A percentile compares a stretch with the other conserved stretches of the same genome.
These are phyloP conservation scores for Trichoderma arundinaceum DNA, from an alignment of 2,329 filamentous ascomycete species.

Conservation along the genomic window DNA sequence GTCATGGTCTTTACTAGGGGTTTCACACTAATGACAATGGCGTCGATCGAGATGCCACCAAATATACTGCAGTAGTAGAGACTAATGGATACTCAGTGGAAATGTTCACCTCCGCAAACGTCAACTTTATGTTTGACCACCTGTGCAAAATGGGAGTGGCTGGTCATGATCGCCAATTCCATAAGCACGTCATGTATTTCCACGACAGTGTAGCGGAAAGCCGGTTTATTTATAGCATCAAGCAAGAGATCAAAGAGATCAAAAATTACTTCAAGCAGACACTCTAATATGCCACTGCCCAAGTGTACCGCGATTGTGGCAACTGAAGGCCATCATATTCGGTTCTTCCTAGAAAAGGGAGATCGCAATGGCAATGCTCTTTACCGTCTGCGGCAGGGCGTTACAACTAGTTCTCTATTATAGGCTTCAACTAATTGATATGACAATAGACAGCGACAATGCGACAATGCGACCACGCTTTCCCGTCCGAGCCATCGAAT, in stretches of 20 bases:
- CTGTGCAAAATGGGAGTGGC: constrained; percentile 71
- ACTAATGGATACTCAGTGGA: constrained; percentile 84
- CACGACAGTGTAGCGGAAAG: constrained; percentile 91
- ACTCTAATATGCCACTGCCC: constrained; percentile 49
- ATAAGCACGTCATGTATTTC: constrained; percentile 85
- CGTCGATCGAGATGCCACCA: constrained; percentile 73
- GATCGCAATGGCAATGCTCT: constrained; percentile 83
- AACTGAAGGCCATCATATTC: constrained; percentile 92
- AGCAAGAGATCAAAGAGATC: constrained; percentile 77
- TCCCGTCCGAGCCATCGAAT: too few species aligned
- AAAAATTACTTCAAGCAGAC: constrained; percentile 60
- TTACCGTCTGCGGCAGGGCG: too few species aligned
- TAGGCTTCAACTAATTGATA: too few species aligned
- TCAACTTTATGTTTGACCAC: constrained; percentile 67
- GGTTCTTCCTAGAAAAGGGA: constrained; percentile 77
- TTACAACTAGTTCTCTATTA: too few species aligned
- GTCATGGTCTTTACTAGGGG: too few species aligned
- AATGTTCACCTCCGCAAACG: constrained; percentile 72
- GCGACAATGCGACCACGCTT: too few species aligned
- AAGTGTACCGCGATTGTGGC: constrained; percentile 87
- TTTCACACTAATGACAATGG: constrained; percentile 88
- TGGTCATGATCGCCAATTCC: constrained; percentile 51
- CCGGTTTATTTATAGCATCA: constrained; percentile 79
- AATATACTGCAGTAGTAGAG: constrained; percentile 79
- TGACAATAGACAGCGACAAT: too few species aligned